These are phyloP conservation scores for Nyssa sinensis DNA, from an alignment of 148 eudicot genomes.

Conservation along the genomic window DNA sequence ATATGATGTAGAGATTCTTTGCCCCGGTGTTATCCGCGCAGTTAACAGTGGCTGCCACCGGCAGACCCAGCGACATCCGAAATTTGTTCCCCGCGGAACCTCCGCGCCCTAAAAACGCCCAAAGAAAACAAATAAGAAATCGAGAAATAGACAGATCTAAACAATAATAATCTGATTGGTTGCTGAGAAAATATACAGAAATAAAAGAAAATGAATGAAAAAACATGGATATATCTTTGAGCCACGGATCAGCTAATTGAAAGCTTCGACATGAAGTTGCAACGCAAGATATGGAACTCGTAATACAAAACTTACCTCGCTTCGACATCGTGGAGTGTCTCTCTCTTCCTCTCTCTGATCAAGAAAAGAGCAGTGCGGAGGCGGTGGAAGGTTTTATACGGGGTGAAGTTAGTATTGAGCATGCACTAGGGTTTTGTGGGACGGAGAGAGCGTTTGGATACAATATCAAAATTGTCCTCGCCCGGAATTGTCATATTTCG, in stretches of 20 bases:
- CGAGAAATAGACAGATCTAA: not conserved
- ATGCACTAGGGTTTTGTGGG: too few relatives aligned
- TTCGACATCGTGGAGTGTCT: conserved; percentile 30
- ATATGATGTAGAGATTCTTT: too few relatives aligned
- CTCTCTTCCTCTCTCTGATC: not conserved
- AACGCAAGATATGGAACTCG: not conserved
- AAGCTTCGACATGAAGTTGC: not conserved
- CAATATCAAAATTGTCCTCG: too few relatives aligned
- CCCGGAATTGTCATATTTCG: too few relatives aligned
- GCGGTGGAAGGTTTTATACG: conserved; percentile 12
- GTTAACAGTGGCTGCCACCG: conserved; percentile 79
- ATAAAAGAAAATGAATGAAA: too few relatives aligned
- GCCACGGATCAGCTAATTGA: not conserved
- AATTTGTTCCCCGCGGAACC: conserved; percentile 81
- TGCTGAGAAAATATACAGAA: not conserved
- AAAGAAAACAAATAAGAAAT: not conserved
- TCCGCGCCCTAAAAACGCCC: conserved; percentile 49
- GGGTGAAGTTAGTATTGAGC: too few relatives aligned
- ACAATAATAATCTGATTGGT: not conserved
- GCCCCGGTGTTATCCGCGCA: too few relatives aligned
- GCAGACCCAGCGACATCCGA: conserved; percentile 76
- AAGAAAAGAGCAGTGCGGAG: not conserved
- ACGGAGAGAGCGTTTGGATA: too few relatives aligned
- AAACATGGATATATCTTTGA: too few relatives aligned
- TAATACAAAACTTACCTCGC: conserved; percentile 22